Evolutionary conservation across 257 asterid genomes (phyloP).

Genomic region (Scutellaria minor): DNA sequence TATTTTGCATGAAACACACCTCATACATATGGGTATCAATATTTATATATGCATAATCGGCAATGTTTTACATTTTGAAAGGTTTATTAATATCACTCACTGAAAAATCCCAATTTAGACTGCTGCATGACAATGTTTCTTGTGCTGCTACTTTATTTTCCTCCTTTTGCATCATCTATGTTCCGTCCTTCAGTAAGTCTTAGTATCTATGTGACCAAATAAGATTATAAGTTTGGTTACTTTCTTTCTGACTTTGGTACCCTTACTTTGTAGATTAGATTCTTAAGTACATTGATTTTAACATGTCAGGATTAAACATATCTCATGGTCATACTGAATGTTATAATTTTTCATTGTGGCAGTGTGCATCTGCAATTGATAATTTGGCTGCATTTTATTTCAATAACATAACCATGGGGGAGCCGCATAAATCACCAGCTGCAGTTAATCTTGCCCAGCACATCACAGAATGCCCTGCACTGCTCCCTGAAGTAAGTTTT

Average conservation of each 20-base stretch:
- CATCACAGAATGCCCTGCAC: conserved; percentile 77
- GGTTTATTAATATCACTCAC: neutral
- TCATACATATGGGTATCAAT: conserved; percentile 10
- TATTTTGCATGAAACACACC: neutral
- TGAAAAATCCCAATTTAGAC: conserved; percentile 18
- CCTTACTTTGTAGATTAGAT: conserved; percentile 13
- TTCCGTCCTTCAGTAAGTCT: conserved; percentile 8
- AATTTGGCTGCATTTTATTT: conserved; percentile 88
- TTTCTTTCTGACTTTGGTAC: conserved; percentile 11
- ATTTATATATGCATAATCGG: conserved; percentile 2
- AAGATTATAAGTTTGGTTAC: conserved; percentile 6
- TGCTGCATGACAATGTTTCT: neutral
- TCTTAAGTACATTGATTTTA: conserved; percentile 18
- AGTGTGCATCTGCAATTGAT: conserved; percentile 96
- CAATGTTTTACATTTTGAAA: conserved; percentile 1
- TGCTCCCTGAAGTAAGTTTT: conserved; percentile 82
- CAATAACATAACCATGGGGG: conserved; percentile 81
- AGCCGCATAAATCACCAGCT: conserved; percentile 70
- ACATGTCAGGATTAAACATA: conserved; percentile 14
- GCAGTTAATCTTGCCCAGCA: conserved; percentile 83
- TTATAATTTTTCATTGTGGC: conserved; percentile 34
- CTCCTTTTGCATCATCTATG: neutral
- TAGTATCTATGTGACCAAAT: conserved; percentile 1
- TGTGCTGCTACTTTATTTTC: neutral
- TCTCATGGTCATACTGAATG: conserved; percentile 32